Percentiles rank a stretch among this genome's conserved stretches.
phyloP scores from a whole-genome alignment of 495 filamentous ascomycete genomes.

The Cudoniella acicularis region DNA sequence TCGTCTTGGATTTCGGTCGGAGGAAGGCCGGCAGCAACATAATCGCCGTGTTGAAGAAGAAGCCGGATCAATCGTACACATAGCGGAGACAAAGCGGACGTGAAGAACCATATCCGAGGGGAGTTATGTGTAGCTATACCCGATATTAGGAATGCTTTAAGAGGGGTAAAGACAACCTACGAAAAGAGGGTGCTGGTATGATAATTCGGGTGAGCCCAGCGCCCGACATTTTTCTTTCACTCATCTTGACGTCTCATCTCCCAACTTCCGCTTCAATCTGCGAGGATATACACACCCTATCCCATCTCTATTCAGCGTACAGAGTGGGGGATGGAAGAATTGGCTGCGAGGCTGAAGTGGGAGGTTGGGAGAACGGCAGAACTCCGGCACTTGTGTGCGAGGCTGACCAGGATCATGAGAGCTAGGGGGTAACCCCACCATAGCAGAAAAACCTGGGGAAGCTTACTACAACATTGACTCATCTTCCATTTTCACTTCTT shows the following conservation, averaged over 20 bases:
- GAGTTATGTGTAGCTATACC: slow-evolving; percentile 46
- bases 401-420: neutral
- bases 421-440: neutral
- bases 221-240: slow-evolving; percentile 24
- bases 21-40: slow-evolving; percentile 71
- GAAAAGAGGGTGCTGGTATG: slow-evolving; percentile 22
- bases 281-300: neutral
- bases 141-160: neutral
- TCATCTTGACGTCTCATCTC: slow-evolving; percentile 3
- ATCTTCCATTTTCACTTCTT: neutral
- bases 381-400: neutral
- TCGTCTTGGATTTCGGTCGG: slow-evolving; percentile 63
- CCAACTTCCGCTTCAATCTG: neutral
- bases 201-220: slow-evolving; percentile 12
- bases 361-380: neutral
- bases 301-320: neutral
- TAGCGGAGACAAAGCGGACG: slow-evolving; percentile 77
- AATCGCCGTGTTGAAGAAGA: slow-evolving; percentile 81
- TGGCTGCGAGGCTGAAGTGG: slow-evolving; percentile 3
- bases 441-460: neutral
- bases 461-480: neutral
- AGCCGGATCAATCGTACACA: slow-evolving; percentile 65
- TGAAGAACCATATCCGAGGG: slow-evolving; percentile 80
- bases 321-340: neutral
- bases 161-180: slow-evolving; percentile 2